Conservation (phyloP, 2,329 filamentous ascomycete species). For the Neofusicoccum parvum region DNA sequence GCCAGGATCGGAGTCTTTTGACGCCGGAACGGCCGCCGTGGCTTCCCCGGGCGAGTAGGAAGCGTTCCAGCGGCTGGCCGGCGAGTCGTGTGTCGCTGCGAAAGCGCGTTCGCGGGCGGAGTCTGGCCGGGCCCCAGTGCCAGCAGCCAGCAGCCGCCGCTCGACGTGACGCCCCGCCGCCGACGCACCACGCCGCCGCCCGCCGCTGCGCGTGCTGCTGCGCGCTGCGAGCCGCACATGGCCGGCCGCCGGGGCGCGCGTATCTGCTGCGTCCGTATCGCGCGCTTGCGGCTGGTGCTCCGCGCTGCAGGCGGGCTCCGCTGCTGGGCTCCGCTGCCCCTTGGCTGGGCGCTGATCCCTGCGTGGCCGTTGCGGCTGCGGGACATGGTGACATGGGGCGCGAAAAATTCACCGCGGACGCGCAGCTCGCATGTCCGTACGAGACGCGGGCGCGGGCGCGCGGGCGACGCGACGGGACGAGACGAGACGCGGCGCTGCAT, state of each 20-base stretch:
- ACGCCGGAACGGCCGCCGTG: constrained; percentile 15
- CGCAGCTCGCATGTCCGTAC: too few relatives aligned
- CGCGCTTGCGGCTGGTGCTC: constrained; percentile 8
- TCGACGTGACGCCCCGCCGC: background rate
- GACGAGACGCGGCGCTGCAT: too few relatives aligned
- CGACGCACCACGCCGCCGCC: background rate
- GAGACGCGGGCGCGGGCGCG: too few relatives aligned
- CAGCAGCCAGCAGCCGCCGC: too few relatives aligned
- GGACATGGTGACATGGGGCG: background rate
- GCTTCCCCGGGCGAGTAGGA: constrained; percentile 16
- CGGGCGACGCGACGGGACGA: too few relatives aligned
- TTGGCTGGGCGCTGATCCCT: background rate
- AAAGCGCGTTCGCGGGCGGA: background rate
- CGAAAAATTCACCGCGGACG: background rate
- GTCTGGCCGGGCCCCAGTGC: background rate
- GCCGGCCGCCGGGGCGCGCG: constrained; percentile 1
- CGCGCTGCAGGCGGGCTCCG: background rate
- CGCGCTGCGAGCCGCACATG: background rate
- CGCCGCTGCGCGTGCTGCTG: background rate
- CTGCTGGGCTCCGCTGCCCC: background rate
- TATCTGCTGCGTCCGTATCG: constrained; percentile 8
- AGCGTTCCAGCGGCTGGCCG: constrained; percentile 3
- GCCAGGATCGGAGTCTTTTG: constrained; percentile 13
- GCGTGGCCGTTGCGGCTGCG: constrained; percentile 8
- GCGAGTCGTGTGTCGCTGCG: background rate